Conservation (phyloP, 2,329 filamentous ascomycete genomes). For the Trichoderma sp. region DNA sequence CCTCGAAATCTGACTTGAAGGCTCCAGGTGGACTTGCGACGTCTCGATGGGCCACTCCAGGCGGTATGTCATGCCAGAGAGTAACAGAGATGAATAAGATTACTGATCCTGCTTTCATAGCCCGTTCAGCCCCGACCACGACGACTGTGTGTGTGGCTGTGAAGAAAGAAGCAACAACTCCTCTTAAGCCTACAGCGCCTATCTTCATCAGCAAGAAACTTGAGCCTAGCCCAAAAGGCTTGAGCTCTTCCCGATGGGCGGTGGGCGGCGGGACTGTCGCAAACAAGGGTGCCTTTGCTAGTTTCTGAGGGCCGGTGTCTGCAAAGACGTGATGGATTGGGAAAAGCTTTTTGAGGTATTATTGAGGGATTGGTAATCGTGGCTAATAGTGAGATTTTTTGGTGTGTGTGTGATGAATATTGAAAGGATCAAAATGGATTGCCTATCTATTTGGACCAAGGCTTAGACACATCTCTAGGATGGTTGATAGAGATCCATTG, state of each 20-base stretch:
- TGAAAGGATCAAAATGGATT: not conserved
- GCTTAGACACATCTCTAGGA: not conserved
- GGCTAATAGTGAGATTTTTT: not conserved
- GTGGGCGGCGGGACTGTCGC: not conserved
- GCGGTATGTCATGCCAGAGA: not conserved
- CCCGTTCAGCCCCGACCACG: not conserved
- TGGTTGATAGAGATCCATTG: not conserved
- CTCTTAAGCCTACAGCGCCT: not conserved
- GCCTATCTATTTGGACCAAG: not conserved
- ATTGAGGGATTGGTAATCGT: not conserved
- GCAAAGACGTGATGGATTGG: not conserved
- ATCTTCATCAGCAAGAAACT: not conserved
- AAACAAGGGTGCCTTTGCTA: not conserved
- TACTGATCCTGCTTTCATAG: not conserved
- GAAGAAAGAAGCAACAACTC: not conserved
- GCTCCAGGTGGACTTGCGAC: slow-evolving; percentile 18
- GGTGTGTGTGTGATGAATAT: not conserved
- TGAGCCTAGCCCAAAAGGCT: slow-evolving; percentile 1
- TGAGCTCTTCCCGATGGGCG: slow-evolving; percentile 26
- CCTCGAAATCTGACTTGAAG: not conserved
- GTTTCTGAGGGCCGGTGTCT: not conserved
- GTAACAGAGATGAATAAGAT: not conserved
- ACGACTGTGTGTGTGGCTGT: not conserved
- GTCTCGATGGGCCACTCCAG: slow-evolving; percentile 24
- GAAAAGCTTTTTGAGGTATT: not conserved